Conservation (phyloP, 139 green algal genomes). For the Chlorella sp. region DNA sequence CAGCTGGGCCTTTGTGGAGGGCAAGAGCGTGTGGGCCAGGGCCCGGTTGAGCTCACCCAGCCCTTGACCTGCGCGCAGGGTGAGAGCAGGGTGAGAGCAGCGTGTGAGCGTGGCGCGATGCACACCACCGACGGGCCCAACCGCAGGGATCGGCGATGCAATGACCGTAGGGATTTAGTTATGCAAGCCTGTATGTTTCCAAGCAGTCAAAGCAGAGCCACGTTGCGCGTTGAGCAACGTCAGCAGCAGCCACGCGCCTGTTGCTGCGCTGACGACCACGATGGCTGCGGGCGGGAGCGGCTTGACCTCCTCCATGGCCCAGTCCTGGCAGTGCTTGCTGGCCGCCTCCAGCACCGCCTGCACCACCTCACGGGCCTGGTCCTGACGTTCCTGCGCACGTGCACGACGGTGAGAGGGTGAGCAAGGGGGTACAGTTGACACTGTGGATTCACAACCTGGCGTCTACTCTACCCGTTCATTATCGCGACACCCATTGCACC, state of each 20-base stretch:
- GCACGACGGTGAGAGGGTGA: neutral
- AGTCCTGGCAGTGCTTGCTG: slow-evolving; percentile 15
- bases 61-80: slow-evolving; percentile 22
- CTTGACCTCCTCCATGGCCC: slow-evolving; percentile 2
- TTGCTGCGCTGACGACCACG: slow-evolving; percentile 28
- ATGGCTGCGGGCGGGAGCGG: slow-evolving; percentile 18
- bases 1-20: too few relatives aligned
- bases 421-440: neutral
- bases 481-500: too few relatives aligned
- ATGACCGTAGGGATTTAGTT: too few relatives aligned
- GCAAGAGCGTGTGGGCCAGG: neutral
- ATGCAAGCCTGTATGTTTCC: too few relatives aligned
- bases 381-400: neutral
- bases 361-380: slow-evolving; percentile 9
- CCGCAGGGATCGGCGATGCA: too few relatives aligned
- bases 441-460: too few relatives aligned
- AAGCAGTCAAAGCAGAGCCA: too few relatives aligned
- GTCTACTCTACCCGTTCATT: too few relatives aligned
- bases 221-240: too few relatives aligned
- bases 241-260: too few relatives aligned
- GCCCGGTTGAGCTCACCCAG: slow-evolving; percentile 23
- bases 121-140: too few relatives aligned
- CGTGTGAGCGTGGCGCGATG: neutral
- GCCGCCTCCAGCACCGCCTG: slow-evolving; percentile 20
- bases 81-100: neutral